Base-by-base conservation (phyloP, 495 filamentous ascomycete species). In the Penicillium paxilli region DNA sequence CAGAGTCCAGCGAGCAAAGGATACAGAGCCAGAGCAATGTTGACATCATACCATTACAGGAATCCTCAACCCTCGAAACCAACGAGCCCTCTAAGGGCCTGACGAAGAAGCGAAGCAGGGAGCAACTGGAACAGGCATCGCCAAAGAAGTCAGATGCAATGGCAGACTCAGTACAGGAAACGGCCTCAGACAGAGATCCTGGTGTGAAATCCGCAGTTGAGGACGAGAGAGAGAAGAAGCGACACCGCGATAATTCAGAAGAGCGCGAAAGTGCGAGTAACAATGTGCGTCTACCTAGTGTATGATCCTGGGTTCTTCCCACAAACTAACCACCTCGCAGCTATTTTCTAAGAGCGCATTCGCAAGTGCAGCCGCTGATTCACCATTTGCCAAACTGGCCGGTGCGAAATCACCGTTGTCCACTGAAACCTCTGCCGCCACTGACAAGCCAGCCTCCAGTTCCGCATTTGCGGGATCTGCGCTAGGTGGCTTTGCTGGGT, bases 391-490 rank as follows among this genome's bases (percentile, higher is more conserved):
- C 14, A 59, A 73, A 24, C 47, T 81, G n/a, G 66, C 65, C 33
- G 45, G 65, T 48, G 52, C 66, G 35, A 64, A 64, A 44, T 17
- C 59, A 10, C 51, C 63, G 0, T 46, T 63, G 17, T 57, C 61
- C 20, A 51, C 53, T 11, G 44, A 54, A 30, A 55, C 50, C 16
- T 26, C 41, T 25, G 44, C 25, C 12, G 22, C 41, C 25, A 50
- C 35, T 17, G 37, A 50, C 19, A 53, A 59, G 20, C 44, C 62
- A 24, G 60, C 69, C 9, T 80, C 81, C 14, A 41, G 72, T 41
- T 80, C 80, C 56, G 73, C 72, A 20, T 87, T 87, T 57, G 80
- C 77, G 42, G 65, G 76, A 30, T 81, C 82, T 5, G 73, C 73
- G 17, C 62, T 83, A 52, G 60, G 76, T 50, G 73, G 76, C 7